These are phyloP conservation scores for Boletus tomentosulus DNA, from an alignment of 768 basidiomycete species.

Conservation along the genomic window DNA sequence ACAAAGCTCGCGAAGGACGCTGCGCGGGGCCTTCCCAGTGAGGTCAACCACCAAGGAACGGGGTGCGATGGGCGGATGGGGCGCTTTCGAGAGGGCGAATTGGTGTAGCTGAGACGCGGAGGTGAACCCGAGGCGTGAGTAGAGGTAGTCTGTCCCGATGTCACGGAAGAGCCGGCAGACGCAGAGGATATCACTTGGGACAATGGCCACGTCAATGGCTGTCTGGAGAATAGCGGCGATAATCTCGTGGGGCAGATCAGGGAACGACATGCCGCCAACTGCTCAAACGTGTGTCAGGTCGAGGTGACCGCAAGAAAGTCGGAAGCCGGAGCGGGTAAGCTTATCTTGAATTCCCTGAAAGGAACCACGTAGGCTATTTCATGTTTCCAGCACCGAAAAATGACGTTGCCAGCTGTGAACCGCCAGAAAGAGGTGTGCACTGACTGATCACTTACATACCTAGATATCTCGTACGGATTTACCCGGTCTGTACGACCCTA, in stretches of 20 bases:
- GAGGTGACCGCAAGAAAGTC: background rate
- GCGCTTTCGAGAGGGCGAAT: conserved; percentile 7
- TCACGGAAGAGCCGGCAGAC: conserved; percentile 19
- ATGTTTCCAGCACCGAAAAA: background rate
- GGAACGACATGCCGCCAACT: background rate
- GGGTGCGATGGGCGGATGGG: conserved; percentile 19
- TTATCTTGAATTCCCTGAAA: background rate
- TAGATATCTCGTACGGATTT: background rate
- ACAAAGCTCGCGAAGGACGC: conserved; percentile 25
- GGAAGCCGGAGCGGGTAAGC: background rate
- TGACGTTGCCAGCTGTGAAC: background rate
- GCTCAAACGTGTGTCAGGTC: background rate
- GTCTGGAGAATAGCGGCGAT: conserved; percentile 13
- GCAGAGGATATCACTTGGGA: conserved; percentile 21
- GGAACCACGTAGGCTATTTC: too few species aligned
- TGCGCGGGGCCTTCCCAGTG: conserved; percentile 26
- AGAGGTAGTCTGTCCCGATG: conserved; percentile 20
- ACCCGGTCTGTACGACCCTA: background rate
- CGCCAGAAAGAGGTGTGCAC: background rate
- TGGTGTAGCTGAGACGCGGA: conserved; percentile 19
- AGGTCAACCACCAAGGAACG: conserved; percentile 27
- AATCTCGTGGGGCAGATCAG: conserved; percentile 23
- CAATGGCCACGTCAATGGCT: conserved; percentile 9
- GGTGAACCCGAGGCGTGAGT: conserved; percentile 25
- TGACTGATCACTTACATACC: background rate